Base-by-base conservation (phyloP, 306 rosid genomes). In the Abrus pulchellus region DNA sequence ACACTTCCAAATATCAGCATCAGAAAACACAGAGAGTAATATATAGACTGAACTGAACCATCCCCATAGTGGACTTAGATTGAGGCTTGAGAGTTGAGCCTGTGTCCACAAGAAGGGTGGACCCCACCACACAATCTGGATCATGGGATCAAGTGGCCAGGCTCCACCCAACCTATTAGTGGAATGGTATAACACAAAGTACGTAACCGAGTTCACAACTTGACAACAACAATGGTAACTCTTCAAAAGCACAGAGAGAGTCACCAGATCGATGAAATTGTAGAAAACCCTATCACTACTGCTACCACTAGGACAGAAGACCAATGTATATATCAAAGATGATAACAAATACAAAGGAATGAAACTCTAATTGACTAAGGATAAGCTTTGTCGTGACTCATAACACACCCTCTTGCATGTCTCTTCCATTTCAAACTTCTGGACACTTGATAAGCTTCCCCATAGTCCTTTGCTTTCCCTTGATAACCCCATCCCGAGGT, bases 91-190 rank as follows among this genome's bases (percentile, higher is more conserved):
- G 43, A 43, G 62, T 41, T 32, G 47, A 68, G 50, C 12, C 71
- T 27, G 5, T 9, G 14, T 59, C 63, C 59, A 73, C 60, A n/a
- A 55, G 61, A 70, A 75, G 71, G 97, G 92, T 89, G 97, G 93
- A 89, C 64, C 92, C 85, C 68, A 81, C 86, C 89, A 91, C 96
- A 90, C 80, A 74, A 44, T 53, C 84, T 67, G 2, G 1, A 4
- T 9, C 36, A 3, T 6, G 27, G 53, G 81, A 49, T 48, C 78
- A 79, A 88, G 93, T 91, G 92, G 97, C 92, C 87, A 75, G 54
- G 83, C 77, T 86, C 97, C 90, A 91, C 93, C 93, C 78, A 29
- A 74, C 76, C 76, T 7, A 41, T 6, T 12, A 9, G 6, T 52
- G 53, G 68, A 56, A 74, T 73, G 11, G 45, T 2, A 7, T 36